phyloP scores from a whole-genome alignment of 306 rosid species.

The Castanea mollissima region DNA sequence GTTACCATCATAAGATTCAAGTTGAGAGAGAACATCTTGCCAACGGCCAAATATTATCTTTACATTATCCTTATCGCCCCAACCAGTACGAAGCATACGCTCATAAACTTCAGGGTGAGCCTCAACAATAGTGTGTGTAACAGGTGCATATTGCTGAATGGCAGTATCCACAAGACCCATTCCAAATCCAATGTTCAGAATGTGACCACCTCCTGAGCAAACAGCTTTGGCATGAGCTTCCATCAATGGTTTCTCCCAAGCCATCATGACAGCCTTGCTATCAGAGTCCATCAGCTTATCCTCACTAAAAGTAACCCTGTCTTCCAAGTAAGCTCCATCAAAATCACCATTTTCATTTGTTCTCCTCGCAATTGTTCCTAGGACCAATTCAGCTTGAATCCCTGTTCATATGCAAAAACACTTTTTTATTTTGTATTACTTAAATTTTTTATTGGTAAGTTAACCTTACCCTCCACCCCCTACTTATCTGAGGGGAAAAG shows the following conservation, averaged over 20 bases:
- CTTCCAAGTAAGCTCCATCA: slow-evolving; percentile 65
- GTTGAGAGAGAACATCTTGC: slow-evolving; percentile 80
- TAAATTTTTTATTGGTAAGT: neutral
- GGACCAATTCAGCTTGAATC: slow-evolving; percentile 78
- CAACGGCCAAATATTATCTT: slow-evolving; percentile 76
- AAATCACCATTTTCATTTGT: slow-evolving; percentile 31
- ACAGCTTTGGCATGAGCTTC: slow-evolving; percentile 97
- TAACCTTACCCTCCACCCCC: neutral
- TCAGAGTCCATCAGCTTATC: slow-evolving; percentile 82
- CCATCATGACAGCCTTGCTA: slow-evolving; percentile 96
- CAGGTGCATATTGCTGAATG: slow-evolving; percentile 71
- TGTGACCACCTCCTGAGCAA: slow-evolving; percentile 80
- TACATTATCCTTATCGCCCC: slow-evolving; percentile 71
- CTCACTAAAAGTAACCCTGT: slow-evolving; percentile 79
- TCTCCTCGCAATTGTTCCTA: slow-evolving; percentile 79
- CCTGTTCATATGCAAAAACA: slow-evolving; percentile 32
- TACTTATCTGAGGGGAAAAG: neutral
- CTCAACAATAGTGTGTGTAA: slow-evolving; percentile 74
- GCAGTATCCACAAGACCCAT: slow-evolving; percentile 96
- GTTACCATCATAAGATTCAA: slow-evolving; percentile 75
- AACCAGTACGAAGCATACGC: slow-evolving; percentile 65
- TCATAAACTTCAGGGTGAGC: slow-evolving; percentile 84
- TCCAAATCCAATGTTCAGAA: slow-evolving; percentile 83
- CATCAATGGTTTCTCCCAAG: slow-evolving; percentile 97
- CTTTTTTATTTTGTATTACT: neutral